phyloP scores from a whole-genome alignment of 257 asterid species.

The Salvia miltiorrhiza region DNA sequence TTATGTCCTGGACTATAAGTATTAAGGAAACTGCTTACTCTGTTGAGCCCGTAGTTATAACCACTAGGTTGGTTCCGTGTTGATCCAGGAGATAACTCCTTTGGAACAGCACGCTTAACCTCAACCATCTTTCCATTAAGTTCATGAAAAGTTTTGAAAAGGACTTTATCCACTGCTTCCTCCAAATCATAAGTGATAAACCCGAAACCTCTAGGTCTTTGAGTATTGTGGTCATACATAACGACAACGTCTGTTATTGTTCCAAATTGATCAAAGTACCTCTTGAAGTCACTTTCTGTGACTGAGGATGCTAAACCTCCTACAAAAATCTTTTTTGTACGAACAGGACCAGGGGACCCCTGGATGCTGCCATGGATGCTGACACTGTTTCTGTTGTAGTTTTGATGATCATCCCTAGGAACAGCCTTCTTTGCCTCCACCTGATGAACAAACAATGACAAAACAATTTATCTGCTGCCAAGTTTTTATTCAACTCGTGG shows the following conservation, averaged over 20 bases:
- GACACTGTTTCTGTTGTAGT: constrained; percentile 34
- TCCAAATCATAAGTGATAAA: constrained; percentile 75
- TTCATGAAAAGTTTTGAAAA: constrained; percentile 72
- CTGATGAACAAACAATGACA: constrained; percentile 34
- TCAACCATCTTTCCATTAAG: constrained; percentile 87
- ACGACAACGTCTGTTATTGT: constrained; percentile 77
- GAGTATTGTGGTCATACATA: constrained; percentile 92
- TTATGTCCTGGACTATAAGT: constrained; percentile 45
- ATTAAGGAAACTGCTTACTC: constrained; percentile 47
- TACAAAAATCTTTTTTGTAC: constrained; percentile 78
- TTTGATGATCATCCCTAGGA: constrained; percentile 70
- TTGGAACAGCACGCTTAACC: constrained; percentile 80
- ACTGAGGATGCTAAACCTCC: constrained; percentile 89
- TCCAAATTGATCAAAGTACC: constrained; percentile 82
- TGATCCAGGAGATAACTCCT: constrained; percentile 74
- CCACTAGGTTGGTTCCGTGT: constrained; percentile 49
- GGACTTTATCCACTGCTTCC: constrained; percentile 79
- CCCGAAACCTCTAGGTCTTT: constrained; percentile 96
- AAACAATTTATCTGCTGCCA: not conserved
- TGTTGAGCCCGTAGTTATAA: constrained; percentile 29
- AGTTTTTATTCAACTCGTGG: not conserved
- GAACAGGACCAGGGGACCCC: constrained; percentile 70
- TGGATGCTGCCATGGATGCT: constrained; percentile 58
- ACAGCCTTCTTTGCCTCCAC: constrained; percentile 96
- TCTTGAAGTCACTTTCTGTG: constrained; percentile 78